These are phyloP conservation scores for Diaporthe sp. DNA, from an alignment of 2,329 filamentous ascomycete species.

Conservation along the genomic window DNA sequence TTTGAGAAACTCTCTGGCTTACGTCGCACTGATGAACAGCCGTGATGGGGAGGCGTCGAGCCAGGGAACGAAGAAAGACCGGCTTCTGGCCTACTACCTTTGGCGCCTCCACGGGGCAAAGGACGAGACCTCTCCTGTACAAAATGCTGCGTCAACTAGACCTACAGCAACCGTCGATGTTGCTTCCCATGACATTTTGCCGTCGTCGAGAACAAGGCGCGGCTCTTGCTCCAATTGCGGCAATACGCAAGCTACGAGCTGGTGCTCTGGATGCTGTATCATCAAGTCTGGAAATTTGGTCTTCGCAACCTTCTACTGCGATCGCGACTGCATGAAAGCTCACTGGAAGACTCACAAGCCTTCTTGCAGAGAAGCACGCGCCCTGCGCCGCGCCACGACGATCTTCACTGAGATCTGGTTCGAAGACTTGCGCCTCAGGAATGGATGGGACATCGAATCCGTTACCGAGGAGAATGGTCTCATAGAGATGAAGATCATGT, in stretches of 20 bases:
- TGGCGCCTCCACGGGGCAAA: not conserved
- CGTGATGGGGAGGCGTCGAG: not conserved
- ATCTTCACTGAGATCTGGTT: conserved; percentile 15
- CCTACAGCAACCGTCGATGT: not conserved
- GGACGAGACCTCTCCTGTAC: not conserved
- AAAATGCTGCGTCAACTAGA: not conserved
- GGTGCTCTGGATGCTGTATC: not conserved
- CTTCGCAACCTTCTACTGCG: conserved; percentile 1
- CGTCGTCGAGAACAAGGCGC: not conserved
- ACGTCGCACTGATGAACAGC: not conserved
- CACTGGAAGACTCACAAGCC: not conserved
- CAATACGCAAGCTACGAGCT: not conserved
- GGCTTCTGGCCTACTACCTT: not conserved
- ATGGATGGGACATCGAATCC: not conserved
- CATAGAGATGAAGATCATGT: not conserved
- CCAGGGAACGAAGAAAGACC: not conserved
- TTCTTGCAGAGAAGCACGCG: not conserved
- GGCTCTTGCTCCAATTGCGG: not conserved
- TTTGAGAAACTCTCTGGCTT: not conserved
- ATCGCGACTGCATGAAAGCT: not conserved
- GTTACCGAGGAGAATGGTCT: not conserved
- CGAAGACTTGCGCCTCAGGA: not conserved
- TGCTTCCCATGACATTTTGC: not conserved
- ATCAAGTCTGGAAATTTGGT: not conserved
- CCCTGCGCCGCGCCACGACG: not conserved